Conservation (phyloP, 2,329 filamentous ascomycete species). For the Parafenestella ontariensis region DNA sequence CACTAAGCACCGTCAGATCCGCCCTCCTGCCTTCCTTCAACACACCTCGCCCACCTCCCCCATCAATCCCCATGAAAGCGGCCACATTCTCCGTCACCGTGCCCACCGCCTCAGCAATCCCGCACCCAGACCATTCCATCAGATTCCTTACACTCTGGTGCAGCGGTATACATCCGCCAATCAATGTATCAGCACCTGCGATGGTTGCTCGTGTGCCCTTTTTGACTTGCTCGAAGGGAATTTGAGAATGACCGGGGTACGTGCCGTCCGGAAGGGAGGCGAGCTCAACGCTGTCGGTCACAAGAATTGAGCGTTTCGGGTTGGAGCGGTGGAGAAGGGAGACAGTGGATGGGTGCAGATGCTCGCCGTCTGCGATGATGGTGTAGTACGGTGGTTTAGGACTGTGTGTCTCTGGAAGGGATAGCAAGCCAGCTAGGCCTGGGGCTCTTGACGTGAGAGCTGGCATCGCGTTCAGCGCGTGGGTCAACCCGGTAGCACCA, state of each 20-base stretch:
- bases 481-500: slow-evolving; percentile 61
- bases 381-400: slow-evolving; percentile 56
- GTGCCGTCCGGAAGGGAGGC: slow-evolving; percentile 60
- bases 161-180: slow-evolving; percentile 61
- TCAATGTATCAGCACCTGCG: slow-evolving; percentile 60
- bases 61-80: slow-evolving; percentile 57
- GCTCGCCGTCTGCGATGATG: slow-evolving; percentile 62
- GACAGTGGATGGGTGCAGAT: slow-evolving; percentile 60
- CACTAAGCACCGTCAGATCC: slow-evolving; percentile 58
- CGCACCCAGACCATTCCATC: slow-evolving; percentile 56
- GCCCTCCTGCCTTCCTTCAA: slow-evolving; percentile 56
- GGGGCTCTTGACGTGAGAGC: slow-evolving; percentile 59
- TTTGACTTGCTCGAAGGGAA: slow-evolving; percentile 59
- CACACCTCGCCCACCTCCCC: slow-evolving; percentile 51
- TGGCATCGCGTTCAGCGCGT: slow-evolving; percentile 64
- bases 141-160: slow-evolving; percentile 60
- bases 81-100: slow-evolving; percentile 61
- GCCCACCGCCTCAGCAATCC: slow-evolving; percentile 56
- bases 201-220: slow-evolving; percentile 58
- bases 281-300: slow-evolving; percentile 64
- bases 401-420: slow-evolving; percentile 29
- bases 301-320: slow-evolving; percentile 57
- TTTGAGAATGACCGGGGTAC: slow-evolving; percentile 61
- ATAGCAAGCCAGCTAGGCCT: slow-evolving; percentile 56
- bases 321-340: slow-evolving; percentile 58